phyloP scores from a whole-genome alignment of 2,329 filamentous ascomycete genomes.

The Diplodia mutila region DNA sequence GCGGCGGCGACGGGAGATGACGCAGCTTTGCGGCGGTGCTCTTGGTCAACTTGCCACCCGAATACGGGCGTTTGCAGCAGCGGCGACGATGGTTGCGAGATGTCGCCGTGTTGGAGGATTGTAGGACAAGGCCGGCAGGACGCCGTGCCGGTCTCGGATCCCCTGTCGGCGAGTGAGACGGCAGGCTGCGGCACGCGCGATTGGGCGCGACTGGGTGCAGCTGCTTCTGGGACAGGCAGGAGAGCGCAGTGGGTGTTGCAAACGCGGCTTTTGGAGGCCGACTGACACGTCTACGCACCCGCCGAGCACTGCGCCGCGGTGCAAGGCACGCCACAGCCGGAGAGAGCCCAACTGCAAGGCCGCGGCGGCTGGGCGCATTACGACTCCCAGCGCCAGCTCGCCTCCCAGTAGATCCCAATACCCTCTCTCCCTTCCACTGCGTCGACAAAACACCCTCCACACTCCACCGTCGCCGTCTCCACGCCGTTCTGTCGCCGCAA shows the following conservation, averaged over 20 bases:
- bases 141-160: slow-evolving; percentile 13
- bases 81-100: neutral
- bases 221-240: neutral
- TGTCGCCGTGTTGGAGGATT: neutral
- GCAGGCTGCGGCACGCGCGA: slow-evolving; percentile 8
- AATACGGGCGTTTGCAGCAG: neutral
- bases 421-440: neutral
- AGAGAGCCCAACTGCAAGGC: slow-evolving; percentile 15
- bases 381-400: slow-evolving; percentile 17
- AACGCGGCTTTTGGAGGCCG: slow-evolving; percentile 6
- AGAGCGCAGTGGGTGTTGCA: slow-evolving; percentile 16
- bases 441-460: neutral
- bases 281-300: slow-evolving; percentile 15
- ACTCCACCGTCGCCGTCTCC: neutral
- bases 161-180: slow-evolving; percentile 13
- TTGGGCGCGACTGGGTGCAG: slow-evolving; percentile 18
- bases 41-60: slow-evolving; percentile 3
- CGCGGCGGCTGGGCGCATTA: slow-evolving; percentile 15
- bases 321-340: slow-evolving; percentile 22
- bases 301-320: slow-evolving; percentile 21
- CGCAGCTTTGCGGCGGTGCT: slow-evolving; percentile 11
- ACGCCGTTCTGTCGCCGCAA: neutral
- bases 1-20: slow-evolving; percentile 6
- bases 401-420: slow-evolving; percentile 22
- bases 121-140: slow-evolving; percentile 14